Evolutionary conservation across 2,329 filamentous ascomycete genomes (phyloP), one percentile per base, ranked within the genome.

Genomic region (Penicillium sp.): DNA sequence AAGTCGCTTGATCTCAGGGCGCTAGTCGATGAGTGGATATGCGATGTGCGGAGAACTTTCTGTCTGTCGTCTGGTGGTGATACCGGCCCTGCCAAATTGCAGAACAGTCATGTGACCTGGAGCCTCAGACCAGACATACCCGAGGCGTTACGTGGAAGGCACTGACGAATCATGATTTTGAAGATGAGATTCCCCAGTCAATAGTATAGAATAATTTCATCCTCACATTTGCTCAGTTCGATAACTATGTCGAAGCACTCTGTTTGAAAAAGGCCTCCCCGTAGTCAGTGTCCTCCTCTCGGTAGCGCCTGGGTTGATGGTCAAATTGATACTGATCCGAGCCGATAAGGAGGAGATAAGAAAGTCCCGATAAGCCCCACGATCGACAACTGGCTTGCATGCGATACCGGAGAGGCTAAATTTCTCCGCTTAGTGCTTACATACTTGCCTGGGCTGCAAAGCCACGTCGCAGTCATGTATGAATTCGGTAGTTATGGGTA

Each of bases 11-110:
- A 22, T 11, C 6, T 40, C 37, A 19, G 11, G 55, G 49, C 55
- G 40, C 55, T 43, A 52, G 35, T 22, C 35, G 22, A 31, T 2
- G 39, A 41, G 55, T 52, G 55, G 47, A 52, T 52, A 51, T 46
- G 49, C 49, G 39, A 50, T 37, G 41, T 46, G 55, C 24, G 36
- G 24, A 36, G 54, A 19, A 35, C 43, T 52, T 43, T 33, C 24
- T 51, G 49, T 27, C 33, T 11, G 27, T n/a, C 39, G 35, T 27
- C 33, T 11, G 27, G 44, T 33, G 13, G 18, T 33, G 24, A 40
- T 35, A n/a, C n/a, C n/a, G 47, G 47, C n/a, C n/a, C 6, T 10
- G 44, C 24, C 46, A 18, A 49, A 35, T 35, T 35, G 27, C 27
- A n/a, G 18, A 2, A 33, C 13, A 35, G 35, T 55, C 53, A 55